phyloP scores from a whole-genome alignment of 176 grass and related monocot species.

The Cocos nucifera region DNA sequence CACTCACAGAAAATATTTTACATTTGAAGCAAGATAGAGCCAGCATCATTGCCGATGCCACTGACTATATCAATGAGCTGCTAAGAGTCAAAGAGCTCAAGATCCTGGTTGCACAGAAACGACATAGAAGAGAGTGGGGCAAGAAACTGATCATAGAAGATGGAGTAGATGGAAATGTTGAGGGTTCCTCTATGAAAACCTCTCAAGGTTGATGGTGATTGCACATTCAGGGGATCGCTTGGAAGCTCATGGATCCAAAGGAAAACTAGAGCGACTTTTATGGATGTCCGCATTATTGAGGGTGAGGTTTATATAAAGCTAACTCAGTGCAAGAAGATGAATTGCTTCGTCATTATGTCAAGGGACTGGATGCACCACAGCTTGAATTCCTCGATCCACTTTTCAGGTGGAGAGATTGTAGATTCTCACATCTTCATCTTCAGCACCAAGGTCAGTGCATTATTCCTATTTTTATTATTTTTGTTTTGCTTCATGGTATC shows the following conservation, averaged over 20 bases:
- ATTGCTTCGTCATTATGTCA: slow-evolving; percentile 56
- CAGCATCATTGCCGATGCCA: slow-evolving; percentile 56
- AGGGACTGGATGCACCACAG: slow-evolving; percentile 53
- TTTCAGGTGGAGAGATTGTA: slow-evolving; percentile 82
- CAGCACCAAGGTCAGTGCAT: slow-evolving; percentile 55
- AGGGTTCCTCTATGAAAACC: slow-evolving; percentile 26
- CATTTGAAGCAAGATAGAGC: slow-evolving; percentile 43
- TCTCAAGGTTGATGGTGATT: background rate
- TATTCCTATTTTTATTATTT: no score
- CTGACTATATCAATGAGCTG: slow-evolving; percentile 73
- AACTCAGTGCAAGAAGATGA: slow-evolving; percentile 51
- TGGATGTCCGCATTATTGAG: slow-evolving; percentile 92
- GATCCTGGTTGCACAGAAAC: slow-evolving; percentile 58
- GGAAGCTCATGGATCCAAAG: slow-evolving; percentile 83
- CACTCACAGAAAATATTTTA: no score
- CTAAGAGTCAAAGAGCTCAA: slow-evolving; percentile 60
- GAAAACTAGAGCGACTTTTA: slow-evolving; percentile 64
- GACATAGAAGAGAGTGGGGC: slow-evolving; percentile 22
- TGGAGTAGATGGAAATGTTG: slow-evolving; percentile 10
- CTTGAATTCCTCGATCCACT: slow-evolving; percentile 57
- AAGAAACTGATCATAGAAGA: background rate
- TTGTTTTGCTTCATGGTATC: background rate
- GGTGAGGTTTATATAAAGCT: slow-evolving; percentile 92
- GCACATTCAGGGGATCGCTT: slow-evolving; percentile 18
- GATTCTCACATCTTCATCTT: slow-evolving; percentile 92